phyloP scores from a whole-genome alignment of 257 asterid species.

The Lycium barbarum region DNA sequence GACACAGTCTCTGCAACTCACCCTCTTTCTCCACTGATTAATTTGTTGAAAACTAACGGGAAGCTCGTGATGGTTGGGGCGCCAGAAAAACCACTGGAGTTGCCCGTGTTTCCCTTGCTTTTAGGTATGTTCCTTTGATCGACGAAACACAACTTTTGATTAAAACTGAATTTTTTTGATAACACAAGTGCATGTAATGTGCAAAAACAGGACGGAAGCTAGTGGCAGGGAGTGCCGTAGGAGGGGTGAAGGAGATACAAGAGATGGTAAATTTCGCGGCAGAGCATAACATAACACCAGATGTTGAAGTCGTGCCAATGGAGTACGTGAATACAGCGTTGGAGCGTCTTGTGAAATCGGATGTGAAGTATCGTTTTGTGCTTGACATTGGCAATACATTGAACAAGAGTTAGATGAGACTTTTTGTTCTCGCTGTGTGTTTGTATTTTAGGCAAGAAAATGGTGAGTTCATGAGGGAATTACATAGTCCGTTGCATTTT shows the following conservation, averaged over 20 bases:
- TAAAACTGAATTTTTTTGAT: background rate
- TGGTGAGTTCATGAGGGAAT: conserved; percentile 47
- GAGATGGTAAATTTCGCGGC: conserved; percentile 40
- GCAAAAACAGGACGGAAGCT: conserved; percentile 36
- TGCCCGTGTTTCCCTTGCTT: conserved; percentile 44
- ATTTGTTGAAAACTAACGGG: conserved; percentile 43
- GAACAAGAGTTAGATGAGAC: background rate
- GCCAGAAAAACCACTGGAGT: conserved; percentile 37
- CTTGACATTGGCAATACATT: conserved; percentile 37
- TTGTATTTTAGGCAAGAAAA: conserved; percentile 17
- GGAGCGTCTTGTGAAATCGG: conserved; percentile 37
- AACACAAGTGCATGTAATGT: background rate
- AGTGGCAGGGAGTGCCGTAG: conserved; percentile 36
- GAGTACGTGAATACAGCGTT: conserved; percentile 35
- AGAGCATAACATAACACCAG: conserved; percentile 29
- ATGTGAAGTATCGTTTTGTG: conserved; percentile 42
- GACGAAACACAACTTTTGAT: background rate
- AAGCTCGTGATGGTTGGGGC: conserved; percentile 47
- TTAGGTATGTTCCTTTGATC: conserved; percentile 23
- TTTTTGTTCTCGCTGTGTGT: background rate
- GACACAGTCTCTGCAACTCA: conserved; percentile 50
- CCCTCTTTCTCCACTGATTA: conserved; percentile 39
- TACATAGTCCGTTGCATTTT: background rate
- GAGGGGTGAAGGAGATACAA: conserved; percentile 42
- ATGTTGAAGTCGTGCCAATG: conserved; percentile 34